These are phyloP conservation scores for Aotearoamyces nothofagi DNA, from an alignment of 2,329 filamentous ascomycete genomes.

Conservation along the genomic window DNA sequence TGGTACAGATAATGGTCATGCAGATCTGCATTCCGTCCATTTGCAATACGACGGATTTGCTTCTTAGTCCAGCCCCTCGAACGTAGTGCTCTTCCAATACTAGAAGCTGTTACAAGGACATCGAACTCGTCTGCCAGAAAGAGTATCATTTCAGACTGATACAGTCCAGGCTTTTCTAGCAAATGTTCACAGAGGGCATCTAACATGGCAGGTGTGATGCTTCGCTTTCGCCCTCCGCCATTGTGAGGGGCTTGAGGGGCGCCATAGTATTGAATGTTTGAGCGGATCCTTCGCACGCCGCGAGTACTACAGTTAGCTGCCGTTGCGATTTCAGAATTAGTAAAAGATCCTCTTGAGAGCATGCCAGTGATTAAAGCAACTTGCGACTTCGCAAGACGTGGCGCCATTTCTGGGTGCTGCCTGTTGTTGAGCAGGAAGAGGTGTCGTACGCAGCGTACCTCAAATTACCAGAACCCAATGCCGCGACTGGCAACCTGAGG, in stretches of 20 bases:
- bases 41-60: conserved; percentile 1
- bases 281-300: conserved; percentile 3
- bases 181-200: conserved; percentile 11
- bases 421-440: not conserved
- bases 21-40: conserved; percentile 3
- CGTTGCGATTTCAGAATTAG: conserved; percentile 3
- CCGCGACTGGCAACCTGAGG: too few relatives aligned
- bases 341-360: not conserved
- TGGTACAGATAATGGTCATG: conserved; percentile 3
- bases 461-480: too few relatives aligned
- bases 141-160: conserved; percentile 9
- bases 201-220: conserved; percentile 12
- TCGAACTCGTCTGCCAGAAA: conserved; percentile 9
- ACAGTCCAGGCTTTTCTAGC: conserved; percentile 9
- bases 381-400: not conserved
- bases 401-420: not conserved
- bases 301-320: conserved; percentile 3
- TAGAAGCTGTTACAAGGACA: conserved; percentile 2
- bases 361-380: not conserved
- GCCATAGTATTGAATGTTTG: conserved; percentile 9
- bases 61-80: conserved; percentile 2
- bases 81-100: conserved; percentile 3
- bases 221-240: conserved; percentile 7
- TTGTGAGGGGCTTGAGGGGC: conserved; percentile 9
- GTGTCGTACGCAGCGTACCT: too few relatives aligned